Evolutionary conservation across 352 stramenopile species (phyloP), one percentile per base, ranked within the genome.

Genomic region (Phytophthora megakarya): DNA sequence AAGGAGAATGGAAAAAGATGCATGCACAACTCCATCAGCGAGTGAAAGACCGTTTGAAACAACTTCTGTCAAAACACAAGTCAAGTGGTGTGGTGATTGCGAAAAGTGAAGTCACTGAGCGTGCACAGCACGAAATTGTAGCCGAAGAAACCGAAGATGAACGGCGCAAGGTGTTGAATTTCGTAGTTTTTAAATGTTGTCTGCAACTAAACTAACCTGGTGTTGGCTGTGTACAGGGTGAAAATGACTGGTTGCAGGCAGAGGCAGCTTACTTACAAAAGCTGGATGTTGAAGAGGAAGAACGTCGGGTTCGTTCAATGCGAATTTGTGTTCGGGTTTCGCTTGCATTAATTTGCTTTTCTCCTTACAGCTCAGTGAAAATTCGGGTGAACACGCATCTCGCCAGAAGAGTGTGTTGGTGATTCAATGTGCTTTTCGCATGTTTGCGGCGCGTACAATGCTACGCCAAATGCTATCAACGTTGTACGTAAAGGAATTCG

Each of bases 401-500:
- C 73, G 75, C 3, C 64, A 87, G 43, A 76, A 76, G 39, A 84
- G 73, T 32, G 71, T 72, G 2, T 19, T 89, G 10, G 22, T 52
- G 3, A 70, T 93, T 35, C 81, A 92, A 53, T 79, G 79, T 32
- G 81, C 67, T 3, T 88, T 80, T 28, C 81, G 81, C 5, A 76
- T 83, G 70, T 90, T 81, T 45, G 55, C 73, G 3, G 82, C 82
- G 3, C 67, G 78, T 9, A 78, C 80, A 53, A 49, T 75, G 3
- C 69, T 93, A 12, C 75, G 80, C 9, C 45, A 67, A 11, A 73
- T 87, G 55, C 78, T 92, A 38, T 58, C 69, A 15, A 48, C 66
- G 25, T 52, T 75, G 25, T 86, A 88, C 49, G 65, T 84, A 11
- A 92, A 90, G 44, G 75, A 89, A 19, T 90, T 88, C 37, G 68